A percentile compares a stretch with the other conserved stretches of the same genome.
Evolutionary conservation across 2,329 filamentous ascomycete species (phyloP).

Genomic region (Ascocoryne sarcoides): DNA sequence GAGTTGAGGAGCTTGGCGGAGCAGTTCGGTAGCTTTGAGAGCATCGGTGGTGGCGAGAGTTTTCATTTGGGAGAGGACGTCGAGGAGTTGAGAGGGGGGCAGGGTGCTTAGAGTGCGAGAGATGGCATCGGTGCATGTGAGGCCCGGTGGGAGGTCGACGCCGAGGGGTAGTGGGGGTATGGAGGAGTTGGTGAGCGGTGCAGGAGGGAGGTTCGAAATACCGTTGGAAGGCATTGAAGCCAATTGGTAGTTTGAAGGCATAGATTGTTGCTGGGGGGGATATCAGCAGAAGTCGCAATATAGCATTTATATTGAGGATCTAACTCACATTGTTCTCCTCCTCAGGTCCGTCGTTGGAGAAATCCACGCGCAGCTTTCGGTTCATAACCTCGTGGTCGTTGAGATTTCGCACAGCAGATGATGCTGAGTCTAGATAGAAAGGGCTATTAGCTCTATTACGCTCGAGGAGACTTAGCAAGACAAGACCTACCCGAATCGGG

Average conservation of each 20-base stretch:
- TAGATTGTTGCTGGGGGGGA: conserved; percentile 20
- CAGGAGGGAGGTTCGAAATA: conserved; percentile 22
- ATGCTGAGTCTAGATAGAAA: conserved; percentile 56
- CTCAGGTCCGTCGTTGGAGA: conserved; percentile 76
- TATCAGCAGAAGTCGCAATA: neutral
- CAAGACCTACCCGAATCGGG: conserved; percentile 64
- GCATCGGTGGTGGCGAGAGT: conserved; percentile 75
- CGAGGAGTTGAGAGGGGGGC: conserved; percentile 80
- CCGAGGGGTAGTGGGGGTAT: conserved; percentile 79
- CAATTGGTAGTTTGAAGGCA: conserved; percentile 29
- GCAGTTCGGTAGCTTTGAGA: conserved; percentile 72
- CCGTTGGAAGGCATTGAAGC: conserved; percentile 16
- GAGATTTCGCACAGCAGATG: conserved; percentile 87
- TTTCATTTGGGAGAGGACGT: conserved; percentile 93
- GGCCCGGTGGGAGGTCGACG: conserved; percentile 70
- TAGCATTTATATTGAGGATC: neutral
- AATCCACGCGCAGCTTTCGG: conserved; percentile 88
- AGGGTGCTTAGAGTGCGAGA: conserved; percentile 82
- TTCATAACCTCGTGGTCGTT: conserved; percentile 96
- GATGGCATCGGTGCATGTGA: conserved; percentile 84
- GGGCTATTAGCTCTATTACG: conserved; percentile 4
- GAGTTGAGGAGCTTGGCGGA: conserved; percentile 84
- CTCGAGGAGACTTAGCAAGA: conserved; percentile 2
- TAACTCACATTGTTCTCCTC: conserved; percentile 36
- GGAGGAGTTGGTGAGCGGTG: conserved; percentile 35